phyloP scores from a whole-genome alignment of 1,284 basidiomycete genomes.

The Puccinia triticina region DNA sequence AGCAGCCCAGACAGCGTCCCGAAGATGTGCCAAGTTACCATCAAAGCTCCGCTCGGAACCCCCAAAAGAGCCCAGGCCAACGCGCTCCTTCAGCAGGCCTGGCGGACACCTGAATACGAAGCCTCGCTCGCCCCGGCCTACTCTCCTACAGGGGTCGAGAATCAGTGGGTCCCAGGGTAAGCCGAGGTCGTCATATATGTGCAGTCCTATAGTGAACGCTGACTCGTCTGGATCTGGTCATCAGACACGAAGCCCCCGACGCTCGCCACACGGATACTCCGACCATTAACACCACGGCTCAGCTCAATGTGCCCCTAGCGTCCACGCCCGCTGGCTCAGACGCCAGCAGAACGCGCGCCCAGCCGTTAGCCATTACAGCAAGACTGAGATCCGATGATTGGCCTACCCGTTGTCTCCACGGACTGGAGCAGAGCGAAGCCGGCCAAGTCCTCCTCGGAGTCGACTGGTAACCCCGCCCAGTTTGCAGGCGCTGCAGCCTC shows the following conservation, averaged over 20 bases:
- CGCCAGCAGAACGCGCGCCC: not conserved
- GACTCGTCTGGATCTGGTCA: not conserved
- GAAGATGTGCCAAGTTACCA: not conserved
- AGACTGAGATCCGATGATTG: slow-evolving; percentile 40
- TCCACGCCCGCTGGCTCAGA: not conserved
- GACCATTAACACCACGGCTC: not conserved
- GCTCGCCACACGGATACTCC: not conserved
- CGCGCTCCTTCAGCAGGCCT: slow-evolving; percentile 1
- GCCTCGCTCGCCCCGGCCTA: slow-evolving; percentile 21
- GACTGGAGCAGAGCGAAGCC: slow-evolving; percentile 18
- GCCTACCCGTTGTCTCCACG: slow-evolving; percentile 31
- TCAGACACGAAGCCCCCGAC: not conserved
- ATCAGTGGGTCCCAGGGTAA: not conserved
- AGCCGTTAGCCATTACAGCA: slow-evolving; percentile 22
- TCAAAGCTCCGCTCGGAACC: not conserved
- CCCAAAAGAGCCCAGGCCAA: not conserved
- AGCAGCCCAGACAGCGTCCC: not conserved
- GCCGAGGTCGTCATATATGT: not conserved
- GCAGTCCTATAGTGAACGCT: not conserved
- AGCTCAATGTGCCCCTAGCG: not conserved
- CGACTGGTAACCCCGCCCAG: slow-evolving; percentile 33
- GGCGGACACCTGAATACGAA: slow-evolving; percentile 33
- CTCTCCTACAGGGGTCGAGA: not conserved
- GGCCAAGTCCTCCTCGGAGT: slow-evolving; percentile 32
- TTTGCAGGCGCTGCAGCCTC: not conserved